Percentiles rank a stretch among this genome's conserved stretches.
Conservation (phyloP, 2,329 filamentous ascomycete species). For the Purpureocillium takamizusanense region DNA sequence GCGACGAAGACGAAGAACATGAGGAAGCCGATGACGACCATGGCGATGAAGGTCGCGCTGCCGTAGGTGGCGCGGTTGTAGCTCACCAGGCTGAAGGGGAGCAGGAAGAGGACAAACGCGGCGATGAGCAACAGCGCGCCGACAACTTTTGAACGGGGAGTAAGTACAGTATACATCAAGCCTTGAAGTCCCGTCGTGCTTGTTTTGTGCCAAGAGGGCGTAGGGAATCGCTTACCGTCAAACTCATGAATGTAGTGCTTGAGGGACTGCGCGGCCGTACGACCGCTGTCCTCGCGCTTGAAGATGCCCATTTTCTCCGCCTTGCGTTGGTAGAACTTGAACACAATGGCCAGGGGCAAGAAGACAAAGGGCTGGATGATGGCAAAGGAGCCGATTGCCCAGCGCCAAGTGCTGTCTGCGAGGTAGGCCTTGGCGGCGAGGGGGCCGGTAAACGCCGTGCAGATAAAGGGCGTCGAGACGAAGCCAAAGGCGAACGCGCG, state of each 20-base stretch:
- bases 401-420: constrained; percentile 15
- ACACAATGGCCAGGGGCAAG: constrained; percentile 13
- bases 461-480: constrained; percentile 23
- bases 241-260: constrained; percentile 12
- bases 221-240: too few relatives aligned
- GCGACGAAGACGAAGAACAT: constrained; percentile 36
- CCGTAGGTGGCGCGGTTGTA: constrained; percentile 30
- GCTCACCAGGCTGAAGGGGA: constrained; percentile 45
- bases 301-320: constrained; percentile 11
- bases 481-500: constrained; percentile 22
- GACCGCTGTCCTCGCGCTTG: constrained; percentile 14
- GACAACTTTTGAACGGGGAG: constrained; percentile 19
- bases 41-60: constrained; percentile 32
- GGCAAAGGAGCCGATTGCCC: constrained; percentile 44
- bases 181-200: not conserved
- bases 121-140: constrained; percentile 39
- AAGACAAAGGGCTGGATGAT: constrained; percentile 43
- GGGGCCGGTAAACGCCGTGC: constrained; percentile 22
- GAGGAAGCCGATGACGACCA: constrained; percentile 41
- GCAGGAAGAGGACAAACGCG: constrained; percentile 42
- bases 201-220: too few relatives aligned
- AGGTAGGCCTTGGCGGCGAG: constrained; percentile 16
- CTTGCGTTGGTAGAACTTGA: constrained; percentile 12
- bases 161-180: too few relatives aligned
- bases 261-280: constrained; percentile 32